A percentile compares a stretch with the other conserved stretches of the same genome.
These are phyloP conservation scores for Calvatia gigantea DNA, from an alignment of 768 basidiomycete species.

Conservation along the genomic window DNA sequence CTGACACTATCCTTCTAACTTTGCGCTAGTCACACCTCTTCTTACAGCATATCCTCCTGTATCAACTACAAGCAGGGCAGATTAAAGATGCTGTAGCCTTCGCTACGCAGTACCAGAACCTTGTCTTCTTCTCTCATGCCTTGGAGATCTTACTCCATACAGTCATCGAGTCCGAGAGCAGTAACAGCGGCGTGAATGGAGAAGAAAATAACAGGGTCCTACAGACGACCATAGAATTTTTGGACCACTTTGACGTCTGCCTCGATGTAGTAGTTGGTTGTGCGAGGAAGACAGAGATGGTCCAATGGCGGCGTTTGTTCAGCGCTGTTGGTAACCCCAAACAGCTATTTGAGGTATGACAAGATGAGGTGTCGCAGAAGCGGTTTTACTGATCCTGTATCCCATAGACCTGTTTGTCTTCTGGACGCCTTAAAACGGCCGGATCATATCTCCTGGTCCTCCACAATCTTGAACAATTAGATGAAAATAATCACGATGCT, in stretches of 20 bases:
- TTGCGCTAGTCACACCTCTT: slow-evolving; percentile 80
- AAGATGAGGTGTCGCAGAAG: not conserved
- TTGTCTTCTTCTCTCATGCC: slow-evolving; percentile 92
- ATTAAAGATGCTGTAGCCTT: slow-evolving; percentile 80
- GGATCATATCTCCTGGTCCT: slow-evolving; percentile 91
- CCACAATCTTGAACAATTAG: slow-evolving; percentile 88
- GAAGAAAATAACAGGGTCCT: slow-evolving; percentile 44
- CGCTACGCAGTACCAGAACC: slow-evolving; percentile 79
- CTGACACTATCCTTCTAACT: slow-evolving; percentile 2
- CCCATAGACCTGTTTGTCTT: slow-evolving; percentile 65
- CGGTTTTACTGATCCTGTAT: not conserved
- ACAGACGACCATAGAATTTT: slow-evolving; percentile 75
- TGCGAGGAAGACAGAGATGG: slow-evolving; percentile 93
- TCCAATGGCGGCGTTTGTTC: slow-evolving; percentile 86
- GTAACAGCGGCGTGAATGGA: slow-evolving; percentile 27
- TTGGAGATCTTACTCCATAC: slow-evolving; percentile 93
- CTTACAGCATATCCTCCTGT: slow-evolving; percentile 85
- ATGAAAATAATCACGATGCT: slow-evolving; percentile 76
- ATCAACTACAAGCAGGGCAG: slow-evolving; percentile 65
- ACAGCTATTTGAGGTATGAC: slow-evolving; percentile 78
- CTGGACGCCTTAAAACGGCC: slow-evolving; percentile 79
- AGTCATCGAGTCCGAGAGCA: slow-evolving; percentile 83
- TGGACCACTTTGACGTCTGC: slow-evolving; percentile 91
- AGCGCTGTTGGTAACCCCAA: slow-evolving; percentile 89
- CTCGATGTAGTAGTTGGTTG: slow-evolving; percentile 94